Base-by-base conservation (phyloP, 331 rosid species). In the Prunus yedoensis region DNA sequence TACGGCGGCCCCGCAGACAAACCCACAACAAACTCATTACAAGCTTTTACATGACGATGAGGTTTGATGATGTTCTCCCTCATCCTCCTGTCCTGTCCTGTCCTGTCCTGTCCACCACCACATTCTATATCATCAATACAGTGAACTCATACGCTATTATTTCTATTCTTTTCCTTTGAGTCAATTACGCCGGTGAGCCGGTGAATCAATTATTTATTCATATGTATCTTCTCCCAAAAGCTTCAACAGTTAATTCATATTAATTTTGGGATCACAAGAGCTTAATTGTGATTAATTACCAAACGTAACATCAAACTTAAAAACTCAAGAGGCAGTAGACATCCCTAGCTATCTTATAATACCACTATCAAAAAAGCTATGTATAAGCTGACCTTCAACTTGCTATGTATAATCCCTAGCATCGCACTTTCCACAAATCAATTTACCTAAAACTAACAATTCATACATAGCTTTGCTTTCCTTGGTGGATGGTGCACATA, bases 151-250 rank as follows among this genome's bases (percentile, higher is more conserved):
- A 35, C 8, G 41, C 41, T 5, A 35, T 35, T 35, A 5, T 5
- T 16, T 30, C 21, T 35, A 8, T 38, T 14, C 15, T 35, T 68
- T 25, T 28, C 62, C 23, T 57, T 70, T 49, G 83, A 84, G 88
- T 47, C 79, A 84, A 70, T 84, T 75, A 66, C 83, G 88, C 73
- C 81, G 75, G 51, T 18, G 15, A 21, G 43, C 54, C 41, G 53
- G 54, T 56, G 66, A 56, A 35, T 72, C 66, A 43, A 35, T 72
- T 32, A 13, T 54, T 53, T 16, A 27, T 5, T 57, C 20, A 13
- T 71, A 71, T 15, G 5, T 5, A 59, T 8, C 16, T 21, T 21
- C 66, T 38, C 76, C 66, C 66, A 72, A 23, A 61, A 41, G 56
- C 41, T 56, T 32, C 16, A 3, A 1, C 38, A 21, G 2, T 21